These are phyloP conservation scores for Monosporascus ibericus DNA, from an alignment of 2,329 filamentous ascomycete species.

Conservation along the genomic window DNA sequence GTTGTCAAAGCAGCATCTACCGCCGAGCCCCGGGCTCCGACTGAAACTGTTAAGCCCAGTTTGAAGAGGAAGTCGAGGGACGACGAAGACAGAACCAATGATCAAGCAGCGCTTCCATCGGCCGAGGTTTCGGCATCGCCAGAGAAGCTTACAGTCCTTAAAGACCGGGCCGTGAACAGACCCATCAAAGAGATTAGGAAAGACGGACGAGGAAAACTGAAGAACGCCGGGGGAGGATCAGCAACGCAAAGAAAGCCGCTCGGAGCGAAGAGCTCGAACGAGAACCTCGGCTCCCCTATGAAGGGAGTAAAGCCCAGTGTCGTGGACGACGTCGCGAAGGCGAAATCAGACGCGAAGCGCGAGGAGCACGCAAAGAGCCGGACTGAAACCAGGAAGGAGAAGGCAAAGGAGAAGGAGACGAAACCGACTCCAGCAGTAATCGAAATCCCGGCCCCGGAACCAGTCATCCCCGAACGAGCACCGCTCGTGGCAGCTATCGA, in stretches of 20 bases:
- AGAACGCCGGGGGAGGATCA: conserved; percentile 1
- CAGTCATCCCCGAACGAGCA: conserved; percentile 9
- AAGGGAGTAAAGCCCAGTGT: conserved; percentile 35
- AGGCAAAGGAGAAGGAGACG: conserved; percentile 13
- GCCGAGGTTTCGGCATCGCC: conserved; percentile 19
- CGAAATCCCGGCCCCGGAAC: conserved; percentile 20
- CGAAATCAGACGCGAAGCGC: conserved; percentile 31
- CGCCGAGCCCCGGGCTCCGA: conserved; percentile 7
- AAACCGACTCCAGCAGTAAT: conserved; percentile 13
- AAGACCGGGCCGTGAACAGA: conserved; percentile 27
- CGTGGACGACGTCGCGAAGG: conserved; percentile 31
- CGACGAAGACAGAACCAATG: conserved; percentile 45
- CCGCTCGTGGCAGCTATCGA: conserved; percentile 15
- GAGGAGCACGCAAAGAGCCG: conserved; percentile 8
- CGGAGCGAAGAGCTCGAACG: conserved; percentile 53
- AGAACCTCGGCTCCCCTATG: conserved; percentile 52
- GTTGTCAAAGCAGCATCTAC: not conserved
- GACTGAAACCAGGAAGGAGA: conserved; percentile 17
- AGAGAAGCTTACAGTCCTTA: conserved; percentile 22
- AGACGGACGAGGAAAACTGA: conserved; percentile 30
- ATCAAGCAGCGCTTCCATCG: conserved; percentile 10
- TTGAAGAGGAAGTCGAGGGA: conserved; percentile 54
- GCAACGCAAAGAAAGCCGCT: conserved; percentile 41
- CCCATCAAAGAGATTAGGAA: conserved; percentile 42
- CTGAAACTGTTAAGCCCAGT: conserved; percentile 35